Conservation (phyloP, 495 filamentous ascomycete species). For the Chaetomidium leptoderma region DNA sequence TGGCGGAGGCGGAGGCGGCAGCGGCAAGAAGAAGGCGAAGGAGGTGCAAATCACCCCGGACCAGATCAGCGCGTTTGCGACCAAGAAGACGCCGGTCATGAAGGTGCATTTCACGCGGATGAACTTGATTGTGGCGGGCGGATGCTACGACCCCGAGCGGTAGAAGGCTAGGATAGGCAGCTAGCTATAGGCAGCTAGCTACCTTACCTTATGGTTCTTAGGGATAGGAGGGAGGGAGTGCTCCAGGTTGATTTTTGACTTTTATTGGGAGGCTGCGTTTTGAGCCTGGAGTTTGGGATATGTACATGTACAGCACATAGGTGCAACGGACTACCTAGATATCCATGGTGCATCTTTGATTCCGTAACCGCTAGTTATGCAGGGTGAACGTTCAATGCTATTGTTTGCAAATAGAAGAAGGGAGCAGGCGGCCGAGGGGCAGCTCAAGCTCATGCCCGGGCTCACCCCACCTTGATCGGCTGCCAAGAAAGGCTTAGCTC, state of each 20-base stretch:
- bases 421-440: not conserved
- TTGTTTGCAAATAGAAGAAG: not conserved
- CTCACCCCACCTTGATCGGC: constrained; percentile 20
- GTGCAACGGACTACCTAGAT: not conserved
- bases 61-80: constrained; percentile 87
- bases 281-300: constrained; percentile 1
- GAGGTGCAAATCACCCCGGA: constrained; percentile 86
- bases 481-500: constrained; percentile 22
- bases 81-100: constrained; percentile 92
- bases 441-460: not conserved
- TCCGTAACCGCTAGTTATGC: not conserved
- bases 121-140: constrained; percentile 85
- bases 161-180: constrained; percentile 12
- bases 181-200: too few relatives aligned
- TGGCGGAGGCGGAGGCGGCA: constrained; percentile 44
- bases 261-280: constrained; percentile 3
- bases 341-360: constrained; percentile 1
- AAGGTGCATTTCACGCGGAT: constrained; percentile 90
- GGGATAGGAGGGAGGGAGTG: not conserved
- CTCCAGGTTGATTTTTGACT: not conserved
- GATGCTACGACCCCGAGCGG: constrained; percentile 61
- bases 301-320: constrained; percentile 2
- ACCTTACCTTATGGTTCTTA: not conserved
- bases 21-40: constrained; percentile 78
- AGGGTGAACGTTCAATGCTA: not conserved